These are phyloP conservation scores for Cucumis melo DNA, from an alignment of 306 rosid species.

Conservation along the genomic window DNA sequence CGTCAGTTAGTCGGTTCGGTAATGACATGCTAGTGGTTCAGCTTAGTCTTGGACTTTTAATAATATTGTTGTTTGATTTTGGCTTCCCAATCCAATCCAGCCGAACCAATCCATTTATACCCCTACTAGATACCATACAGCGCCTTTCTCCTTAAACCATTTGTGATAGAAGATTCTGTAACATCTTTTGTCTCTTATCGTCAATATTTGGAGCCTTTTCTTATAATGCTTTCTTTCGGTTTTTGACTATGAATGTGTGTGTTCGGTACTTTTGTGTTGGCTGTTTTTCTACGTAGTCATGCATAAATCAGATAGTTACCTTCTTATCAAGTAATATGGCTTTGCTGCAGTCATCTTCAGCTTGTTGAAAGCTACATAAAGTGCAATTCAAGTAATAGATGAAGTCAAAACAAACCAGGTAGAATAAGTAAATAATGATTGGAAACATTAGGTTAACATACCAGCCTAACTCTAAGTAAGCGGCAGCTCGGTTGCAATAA, in stretches of 20 bases:
- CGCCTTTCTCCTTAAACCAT: background rate
- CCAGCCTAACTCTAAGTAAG: conserved; percentile 73
- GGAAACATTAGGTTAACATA: conserved; percentile 18
- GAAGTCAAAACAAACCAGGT: conserved; percentile 2
- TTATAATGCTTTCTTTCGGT: background rate
- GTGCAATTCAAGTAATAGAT: background rate
- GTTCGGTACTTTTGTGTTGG: background rate
- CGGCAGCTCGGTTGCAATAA: conserved; percentile 84
- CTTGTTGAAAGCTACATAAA: conserved; percentile 73
- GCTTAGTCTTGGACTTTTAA: too few relatives aligned
- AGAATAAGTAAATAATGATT: conserved; percentile 4
- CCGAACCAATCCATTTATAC: too few relatives aligned
- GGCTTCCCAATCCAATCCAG: too few relatives aligned
- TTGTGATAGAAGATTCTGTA: background rate
- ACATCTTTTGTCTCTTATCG: background rate
- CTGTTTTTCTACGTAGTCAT: background rate
- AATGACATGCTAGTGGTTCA: too few relatives aligned
- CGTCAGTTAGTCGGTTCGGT: too few relatives aligned
- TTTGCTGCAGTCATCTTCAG: conserved; percentile 72
- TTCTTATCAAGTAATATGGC: conserved; percentile 70
- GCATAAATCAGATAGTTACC: conserved; percentile 23
- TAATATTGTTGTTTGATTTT: too few relatives aligned
- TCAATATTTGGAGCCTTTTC: background rate
- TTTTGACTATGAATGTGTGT: background rate
- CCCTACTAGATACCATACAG: background rate